phyloP scores from a whole-genome alignment of 2,329 filamentous ascomycete genomes.

The Teratosphaeria gauchensis region DNA sequence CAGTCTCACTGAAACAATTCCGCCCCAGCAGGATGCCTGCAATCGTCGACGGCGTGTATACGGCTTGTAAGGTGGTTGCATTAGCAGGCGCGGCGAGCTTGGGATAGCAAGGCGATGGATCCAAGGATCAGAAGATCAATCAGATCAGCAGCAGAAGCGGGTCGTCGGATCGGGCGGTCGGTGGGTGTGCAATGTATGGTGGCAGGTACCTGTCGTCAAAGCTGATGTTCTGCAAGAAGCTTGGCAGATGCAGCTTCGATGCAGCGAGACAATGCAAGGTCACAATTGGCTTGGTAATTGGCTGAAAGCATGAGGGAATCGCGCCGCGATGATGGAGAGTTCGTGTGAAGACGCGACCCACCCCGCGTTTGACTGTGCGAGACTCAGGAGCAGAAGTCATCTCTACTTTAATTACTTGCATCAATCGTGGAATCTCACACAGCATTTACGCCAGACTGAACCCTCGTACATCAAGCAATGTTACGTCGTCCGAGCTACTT shows the following conservation, averaged over 20 bases:
- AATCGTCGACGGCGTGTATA: background rate
- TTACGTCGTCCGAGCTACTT: background rate
- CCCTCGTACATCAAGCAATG: background rate
- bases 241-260: background rate
- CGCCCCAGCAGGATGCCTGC: background rate
- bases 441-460: background rate
- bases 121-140: background rate
- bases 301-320: background rate
- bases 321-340: background rate
- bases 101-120: background rate
- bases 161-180: background rate
- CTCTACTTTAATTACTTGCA: background rate
- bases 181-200: background rate
- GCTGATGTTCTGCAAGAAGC: background rate
- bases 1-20: background rate
- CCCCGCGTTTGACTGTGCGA: background rate
- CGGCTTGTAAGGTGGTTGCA: background rate
- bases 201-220: background rate
- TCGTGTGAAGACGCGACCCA: background rate
- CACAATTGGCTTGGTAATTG: background rate
- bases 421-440: background rate
- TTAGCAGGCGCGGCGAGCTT: background rate
- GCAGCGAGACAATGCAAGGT: background rate
- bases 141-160: background rate
- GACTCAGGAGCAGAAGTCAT: background rate